These are phyloP conservation scores for Pinus taeda DNA, from an alignment of 75 land plant genomes.

Conservation along the genomic window DNA sequence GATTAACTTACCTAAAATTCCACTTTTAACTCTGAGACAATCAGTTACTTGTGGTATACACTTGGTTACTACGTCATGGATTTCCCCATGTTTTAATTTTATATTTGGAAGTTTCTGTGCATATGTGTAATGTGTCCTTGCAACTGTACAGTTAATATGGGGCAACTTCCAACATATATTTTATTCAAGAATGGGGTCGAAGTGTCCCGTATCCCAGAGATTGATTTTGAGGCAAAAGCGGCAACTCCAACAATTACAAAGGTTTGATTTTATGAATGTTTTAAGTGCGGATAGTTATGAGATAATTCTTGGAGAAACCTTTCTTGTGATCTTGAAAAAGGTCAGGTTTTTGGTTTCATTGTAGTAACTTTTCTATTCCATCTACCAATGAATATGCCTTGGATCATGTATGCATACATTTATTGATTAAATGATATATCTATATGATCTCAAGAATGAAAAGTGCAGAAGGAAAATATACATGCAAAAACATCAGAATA, in stretches of 20 bases:
- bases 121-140: not conserved
- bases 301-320: not conserved
- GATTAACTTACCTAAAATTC: not conserved
- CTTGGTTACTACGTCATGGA: not conserved
- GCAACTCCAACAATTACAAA: conserved; percentile 31
- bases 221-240: conserved; percentile 24
- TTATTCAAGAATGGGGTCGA: conserved; percentile 56
- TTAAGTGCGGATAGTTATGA: not conserved
- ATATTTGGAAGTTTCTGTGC: not conserved
- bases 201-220: conserved; percentile 48
- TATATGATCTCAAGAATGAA: not conserved
- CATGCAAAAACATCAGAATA: not conserved
- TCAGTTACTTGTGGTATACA: not conserved
- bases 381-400: not conserved
- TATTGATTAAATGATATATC: not conserved
- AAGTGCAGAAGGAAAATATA: not conserved
- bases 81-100: not conserved
- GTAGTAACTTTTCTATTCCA: not conserved
- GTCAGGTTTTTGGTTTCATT: not conserved
- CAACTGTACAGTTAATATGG: conserved; percentile 31
- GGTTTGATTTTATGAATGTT: conserved; percentile 21
- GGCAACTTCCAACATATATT: conserved; percentile 66
- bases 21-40: not conserved
- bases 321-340: not conserved
- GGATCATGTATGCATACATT: not conserved